Base-by-base conservation (phyloP, 129 eudicot genomes). In the Ambrosia trifida region DNA sequence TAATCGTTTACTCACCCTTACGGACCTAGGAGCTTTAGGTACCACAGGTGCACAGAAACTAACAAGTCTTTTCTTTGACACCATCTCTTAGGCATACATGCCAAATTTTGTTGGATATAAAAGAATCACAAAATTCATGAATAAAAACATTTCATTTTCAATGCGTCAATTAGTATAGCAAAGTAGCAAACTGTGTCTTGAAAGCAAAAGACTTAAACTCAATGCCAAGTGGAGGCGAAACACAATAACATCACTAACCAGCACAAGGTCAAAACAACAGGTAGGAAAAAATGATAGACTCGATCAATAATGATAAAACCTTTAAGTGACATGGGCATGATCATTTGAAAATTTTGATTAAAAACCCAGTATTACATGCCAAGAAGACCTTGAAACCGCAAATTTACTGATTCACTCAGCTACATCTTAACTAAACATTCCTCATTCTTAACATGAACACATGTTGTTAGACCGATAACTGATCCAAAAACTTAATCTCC, bases 11-110 rank as follows among this genome's bases (percentile, higher is more conserved):
- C 88, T 85, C 80, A 94, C 98, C 78, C 97, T 82, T 57, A 79
- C 2, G 53, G 98, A 94, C 78, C 98, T 82, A 71, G 98, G 98
- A 80, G 87, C 98, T 82, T 83, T 85, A 41, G 98, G 98, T 72
- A 90, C 76, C 64, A 78, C 76, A 66, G 96, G 96, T 68, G 89
- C 79, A 64, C 65, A 75, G 76, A 78, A 84, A 70, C 93, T 91
- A 76, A 57, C 74, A 64, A 85, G 81, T 77, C 84, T 85, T 72
- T 83, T 85, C 81, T 94, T 87, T 60, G 81, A 73, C 87, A 85
- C 86, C 96, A 89, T 87, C 71, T 51, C 85, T 82, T 77, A 87
- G 70, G 73, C 72, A 83, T 60, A 77, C 94, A 85, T 82, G 70
- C 87, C 87, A 87, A 64, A 33, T 66, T 57, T 72, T 74, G 65